Evolutionary conservation across 495 filamentous ascomycete genomes (phyloP).

Genomic region (Penicillium goetzii): DNA sequence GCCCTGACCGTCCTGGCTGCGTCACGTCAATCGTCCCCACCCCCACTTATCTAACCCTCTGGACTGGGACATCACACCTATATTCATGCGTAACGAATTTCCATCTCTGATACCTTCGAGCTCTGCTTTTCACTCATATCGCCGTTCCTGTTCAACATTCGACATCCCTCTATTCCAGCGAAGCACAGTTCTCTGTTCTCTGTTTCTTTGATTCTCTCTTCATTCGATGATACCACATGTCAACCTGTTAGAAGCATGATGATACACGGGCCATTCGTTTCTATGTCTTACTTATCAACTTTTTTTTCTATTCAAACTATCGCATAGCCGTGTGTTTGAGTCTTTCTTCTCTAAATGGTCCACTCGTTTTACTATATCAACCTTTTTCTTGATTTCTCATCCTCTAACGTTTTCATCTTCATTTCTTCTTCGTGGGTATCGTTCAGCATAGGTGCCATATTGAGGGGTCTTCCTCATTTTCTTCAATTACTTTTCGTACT

Average conservation of each 20-base stretch:
- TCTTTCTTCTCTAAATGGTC: constrained; percentile 14
- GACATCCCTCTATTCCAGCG: constrained; percentile 14
- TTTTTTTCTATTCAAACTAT: background rate
- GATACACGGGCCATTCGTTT: constrained; percentile 40
- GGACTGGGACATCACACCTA: background rate
- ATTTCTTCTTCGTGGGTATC: background rate
- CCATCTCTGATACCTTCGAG: constrained; percentile 30
- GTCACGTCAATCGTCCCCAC: background rate
- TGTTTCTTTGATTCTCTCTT: constrained; percentile 17
- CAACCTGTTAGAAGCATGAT: constrained; percentile 38
- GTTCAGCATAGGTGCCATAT: background rate
- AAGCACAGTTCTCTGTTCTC: constrained; percentile 18
- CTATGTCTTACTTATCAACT: constrained; percentile 6
- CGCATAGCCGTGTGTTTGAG: constrained; percentile 2
- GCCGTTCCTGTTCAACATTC: background rate
- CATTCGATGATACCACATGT: constrained; percentile 41
- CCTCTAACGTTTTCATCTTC: background rate
- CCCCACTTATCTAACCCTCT: background rate
- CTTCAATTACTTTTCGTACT: background rate
- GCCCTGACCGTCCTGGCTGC: background rate
- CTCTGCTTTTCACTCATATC: constrained; percentile 9
- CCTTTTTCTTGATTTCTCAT: background rate
- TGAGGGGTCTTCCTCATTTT: background rate
- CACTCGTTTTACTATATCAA: constrained; percentile 20
- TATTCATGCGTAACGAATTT: constrained; percentile 32